Percentiles rank a stretch among this genome's conserved stretches.
Evolutionary conservation across 352 stramenopile genomes (phyloP).

Genomic region (Phytophthora fragariae): DNA sequence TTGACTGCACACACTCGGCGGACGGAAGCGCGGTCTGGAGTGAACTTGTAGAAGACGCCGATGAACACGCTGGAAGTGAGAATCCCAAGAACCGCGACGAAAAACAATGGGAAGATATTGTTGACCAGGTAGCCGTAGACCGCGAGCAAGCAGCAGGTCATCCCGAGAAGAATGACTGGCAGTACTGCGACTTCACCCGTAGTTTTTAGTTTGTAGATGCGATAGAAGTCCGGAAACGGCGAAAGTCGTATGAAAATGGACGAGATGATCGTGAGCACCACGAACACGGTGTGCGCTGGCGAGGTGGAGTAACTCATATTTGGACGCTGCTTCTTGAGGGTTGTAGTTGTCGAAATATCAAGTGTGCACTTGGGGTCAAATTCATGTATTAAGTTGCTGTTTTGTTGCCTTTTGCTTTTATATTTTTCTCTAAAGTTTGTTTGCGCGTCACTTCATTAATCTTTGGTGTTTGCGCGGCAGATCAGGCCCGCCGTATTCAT

Average conservation of each 20-base stretch:
- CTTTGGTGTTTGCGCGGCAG: background rate
- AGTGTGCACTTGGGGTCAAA: background rate
- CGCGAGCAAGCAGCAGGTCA: conserved; percentile 27
- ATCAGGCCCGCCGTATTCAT: background rate
- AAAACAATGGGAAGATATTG: conserved; percentile 48
- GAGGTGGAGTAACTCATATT: background rate
- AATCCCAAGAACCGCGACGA: conserved; percentile 36
- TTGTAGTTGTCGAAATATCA: background rate
- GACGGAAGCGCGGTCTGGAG: conserved; percentile 30
- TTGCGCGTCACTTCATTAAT: background rate
- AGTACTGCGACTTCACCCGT: conserved; percentile 27
- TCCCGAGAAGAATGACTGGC: conserved; percentile 27
- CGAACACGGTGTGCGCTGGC: conserved; percentile 2
- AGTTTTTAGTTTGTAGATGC: conserved; percentile 21
- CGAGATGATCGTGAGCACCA: conserved; percentile 29
- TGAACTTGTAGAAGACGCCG: conserved; percentile 45
- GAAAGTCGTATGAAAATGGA: conserved; percentile 27
- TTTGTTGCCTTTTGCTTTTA: too few relatives aligned
- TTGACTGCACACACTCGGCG: conserved; percentile 24
- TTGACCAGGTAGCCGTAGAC: conserved; percentile 35
- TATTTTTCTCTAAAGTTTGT: background rate
- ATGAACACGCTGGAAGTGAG: conserved; percentile 40
- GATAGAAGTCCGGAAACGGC: conserved; percentile 28
- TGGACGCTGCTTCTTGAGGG: background rate
- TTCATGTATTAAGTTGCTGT: too few relatives aligned